phyloP scores from a whole-genome alignment of 225 moss, liverwort and hornwort species.

The Antitrichia curtipendula region DNA sequence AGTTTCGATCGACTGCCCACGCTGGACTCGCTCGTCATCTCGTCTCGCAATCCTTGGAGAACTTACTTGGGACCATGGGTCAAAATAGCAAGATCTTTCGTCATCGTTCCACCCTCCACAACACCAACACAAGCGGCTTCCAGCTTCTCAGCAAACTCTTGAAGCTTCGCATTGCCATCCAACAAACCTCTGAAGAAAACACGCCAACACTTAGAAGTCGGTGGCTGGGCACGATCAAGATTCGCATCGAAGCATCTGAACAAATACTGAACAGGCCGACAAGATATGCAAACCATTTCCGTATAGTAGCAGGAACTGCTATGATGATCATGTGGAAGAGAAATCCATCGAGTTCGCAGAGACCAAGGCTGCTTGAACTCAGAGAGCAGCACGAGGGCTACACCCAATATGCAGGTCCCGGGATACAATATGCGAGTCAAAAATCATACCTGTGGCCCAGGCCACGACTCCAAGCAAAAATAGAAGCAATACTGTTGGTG shows the following conservation, averaged over 20 bases:
- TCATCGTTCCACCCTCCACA: conserved; percentile 85
- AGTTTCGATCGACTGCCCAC: background rate
- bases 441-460: conserved; percentile 50
- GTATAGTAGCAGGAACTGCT: background rate
- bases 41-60: background rate
- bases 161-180: conserved; percentile 48
- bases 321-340: background rate
- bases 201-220: background rate
- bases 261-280: background rate
- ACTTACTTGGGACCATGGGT: conserved; percentile 69
- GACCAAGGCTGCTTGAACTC: background rate
- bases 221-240: background rate
- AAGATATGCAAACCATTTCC: background rate
- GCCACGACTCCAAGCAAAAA: conserved; percentile 95
- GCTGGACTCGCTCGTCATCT: background rate
- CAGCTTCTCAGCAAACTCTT: conserved; percentile 67
- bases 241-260: background rate
- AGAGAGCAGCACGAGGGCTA: background rate
- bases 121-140: conserved; percentile 68
- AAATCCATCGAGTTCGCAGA: background rate
- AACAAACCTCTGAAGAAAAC: conserved; percentile 39
- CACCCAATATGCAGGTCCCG: background rate
- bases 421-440: background rate
- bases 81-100: conserved; percentile 91
- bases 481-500: conserved; percentile 97